phyloP scores from a whole-genome alignment of 495 filamentous ascomycete species.

The Jackrogersella multiformis region DNA sequence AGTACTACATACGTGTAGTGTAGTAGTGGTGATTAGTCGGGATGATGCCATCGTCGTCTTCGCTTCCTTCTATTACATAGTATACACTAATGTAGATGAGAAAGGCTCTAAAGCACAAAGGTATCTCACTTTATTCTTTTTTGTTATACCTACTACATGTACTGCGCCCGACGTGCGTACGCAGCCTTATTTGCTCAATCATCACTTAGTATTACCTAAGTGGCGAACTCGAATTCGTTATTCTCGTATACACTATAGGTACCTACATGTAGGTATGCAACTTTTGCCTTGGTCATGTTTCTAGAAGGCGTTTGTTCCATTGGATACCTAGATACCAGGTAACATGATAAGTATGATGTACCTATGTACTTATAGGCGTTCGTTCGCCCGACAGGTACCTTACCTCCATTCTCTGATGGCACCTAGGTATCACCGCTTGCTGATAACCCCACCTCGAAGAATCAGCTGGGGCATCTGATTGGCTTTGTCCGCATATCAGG shows the following conservation, averaged over 20 bases:
- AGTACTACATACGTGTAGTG: too few species aligned
- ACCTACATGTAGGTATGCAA: too few species aligned
- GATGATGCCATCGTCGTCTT: slow-evolving; percentile 35
- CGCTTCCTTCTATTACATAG: slow-evolving; percentile 10
- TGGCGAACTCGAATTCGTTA: background rate
- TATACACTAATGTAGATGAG: background rate
- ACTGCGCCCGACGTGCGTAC: background rate
- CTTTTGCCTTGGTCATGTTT: slow-evolving; percentile 10
- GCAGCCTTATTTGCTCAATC: slow-evolving; percentile 2
- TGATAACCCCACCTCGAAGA: slow-evolving; percentile 29
- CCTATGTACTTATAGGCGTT: background rate
- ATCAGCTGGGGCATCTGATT: slow-evolving; percentile 27
- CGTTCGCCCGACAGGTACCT: background rate
- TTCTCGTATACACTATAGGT: slow-evolving; percentile 1
- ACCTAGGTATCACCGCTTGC: slow-evolving; percentile 14
- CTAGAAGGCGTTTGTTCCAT: background rate
- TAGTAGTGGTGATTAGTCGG: slow-evolving; percentile 3
- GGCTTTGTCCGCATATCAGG: slow-evolving; percentile 39
- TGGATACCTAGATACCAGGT: too few species aligned
- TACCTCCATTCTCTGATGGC: slow-evolving; percentile 12
- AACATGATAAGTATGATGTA: background rate
- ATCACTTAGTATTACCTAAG: slow-evolving; percentile 4
- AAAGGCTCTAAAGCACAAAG: background rate
- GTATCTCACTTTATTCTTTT: background rate
- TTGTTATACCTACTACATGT: background rate